Base-by-base conservation (phyloP, 805 yeast genomes). In the Jamesozyma jinghongensis region DNA sequence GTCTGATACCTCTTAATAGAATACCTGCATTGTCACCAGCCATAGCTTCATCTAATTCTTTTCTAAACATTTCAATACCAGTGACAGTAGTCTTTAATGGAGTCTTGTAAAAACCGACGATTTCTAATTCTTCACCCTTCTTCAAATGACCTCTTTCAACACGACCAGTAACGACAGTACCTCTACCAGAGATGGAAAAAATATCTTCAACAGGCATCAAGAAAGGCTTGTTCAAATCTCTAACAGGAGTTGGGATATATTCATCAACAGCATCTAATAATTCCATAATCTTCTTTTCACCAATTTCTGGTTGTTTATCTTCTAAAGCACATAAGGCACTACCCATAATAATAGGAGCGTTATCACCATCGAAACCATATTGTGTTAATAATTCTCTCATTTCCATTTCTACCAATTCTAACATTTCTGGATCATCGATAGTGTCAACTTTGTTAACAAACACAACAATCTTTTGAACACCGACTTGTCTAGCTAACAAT, bases 21-120 rank as follows among this genome's bases (percentile, higher is more conserved):
- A 92, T 79, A 71, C 98, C 98, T 65, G 95, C 94, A 69, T 94
- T 92, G 73, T 92, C 98, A 75, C 98, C 98, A 61, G 96, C 98
- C 81, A 83, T 83, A 53, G 97, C 97, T 59, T 79, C 75, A 70
- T 88, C 97, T 60, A 92, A 80, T 67, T 92, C 97, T 77, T 92
- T 92, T 80, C 87, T 88, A 81, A 92, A 92, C 97, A 88, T 90
- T 77, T 92, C 98, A 62, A 92, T 86, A 71, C 97, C 97, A 43
- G 98, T 92, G 50, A 88, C 97, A 49, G 83, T 85, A 56, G 97
- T 79, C 80, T 87, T 90, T 67, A 85, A 66, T 52, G 94, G 90
- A 63, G 77, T 77, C 56, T 79, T 79, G 70, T 82, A 80, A 76
- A 73, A 77, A 62, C 98, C 98, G 49, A 92, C 96, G 64, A 92